A percentile compares a stretch with the other conserved stretches of the same genome.
phyloP scores from a whole-genome alignment of 176 grass and related monocot genomes.

The Cymbopogon citratus region DNA sequence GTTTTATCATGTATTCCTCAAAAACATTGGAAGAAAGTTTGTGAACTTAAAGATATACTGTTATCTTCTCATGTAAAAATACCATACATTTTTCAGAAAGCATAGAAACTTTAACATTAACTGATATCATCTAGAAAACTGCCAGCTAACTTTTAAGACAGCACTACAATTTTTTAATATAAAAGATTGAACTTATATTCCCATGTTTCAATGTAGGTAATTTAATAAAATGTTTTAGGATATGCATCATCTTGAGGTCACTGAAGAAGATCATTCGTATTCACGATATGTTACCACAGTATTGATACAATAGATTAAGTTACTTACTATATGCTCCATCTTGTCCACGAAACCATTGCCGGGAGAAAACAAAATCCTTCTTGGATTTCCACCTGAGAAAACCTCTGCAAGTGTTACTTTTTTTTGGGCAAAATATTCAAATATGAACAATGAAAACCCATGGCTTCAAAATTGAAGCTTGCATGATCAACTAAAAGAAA shows the following conservation, averaged over 20 bases:
- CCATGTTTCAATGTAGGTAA: too few relatives aligned
- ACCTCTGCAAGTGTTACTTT: slow-evolving; percentile 8
- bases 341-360: slow-evolving; percentile 85
- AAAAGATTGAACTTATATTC: too few relatives aligned
- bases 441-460: background rate
- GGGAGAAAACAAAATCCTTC: slow-evolving; percentile 89
- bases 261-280: background rate
- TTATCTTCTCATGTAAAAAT: too few relatives aligned
- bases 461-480: slow-evolving; percentile 1
- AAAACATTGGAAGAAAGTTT: too few relatives aligned
- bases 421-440: background rate
- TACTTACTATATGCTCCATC: slow-evolving; percentile 92
- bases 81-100: too few relatives aligned
- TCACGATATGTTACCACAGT: slow-evolving; percentile 1
- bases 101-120: too few relatives aligned
- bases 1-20: too few relatives aligned
- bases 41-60: too few relatives aligned
- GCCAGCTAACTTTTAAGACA: too few relatives aligned
- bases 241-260: background rate
- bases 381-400: slow-evolving; percentile 84
- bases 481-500: background rate
- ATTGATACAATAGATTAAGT: slow-evolving; percentile 1
- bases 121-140: too few relatives aligned
- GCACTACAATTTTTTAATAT: too few relatives aligned
- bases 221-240: too few relatives aligned